Evolutionary conservation across 305 asterid species (phyloP).

Genomic region (Vinca major): DNA sequence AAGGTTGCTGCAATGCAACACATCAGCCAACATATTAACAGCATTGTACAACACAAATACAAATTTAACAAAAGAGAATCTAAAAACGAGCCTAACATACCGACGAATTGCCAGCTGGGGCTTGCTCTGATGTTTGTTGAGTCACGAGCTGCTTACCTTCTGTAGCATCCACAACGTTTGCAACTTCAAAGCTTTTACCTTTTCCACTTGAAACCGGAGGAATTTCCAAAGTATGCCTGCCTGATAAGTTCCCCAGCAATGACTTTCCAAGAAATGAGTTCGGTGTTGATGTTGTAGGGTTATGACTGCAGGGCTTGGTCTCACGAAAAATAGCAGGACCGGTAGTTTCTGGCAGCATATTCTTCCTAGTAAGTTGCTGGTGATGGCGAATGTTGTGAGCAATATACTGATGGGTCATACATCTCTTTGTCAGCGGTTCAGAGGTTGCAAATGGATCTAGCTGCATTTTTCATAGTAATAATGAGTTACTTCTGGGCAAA

Average conservation of each 20-base stretch:
- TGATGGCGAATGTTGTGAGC: conserved; percentile 41
- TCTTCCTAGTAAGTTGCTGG: conserved; percentile 32
- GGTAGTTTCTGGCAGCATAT: conserved; percentile 25
- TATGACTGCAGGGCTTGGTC: conserved; percentile 21
- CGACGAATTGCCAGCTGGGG: conserved; percentile 30
- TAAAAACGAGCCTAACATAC: conserved; percentile 23
- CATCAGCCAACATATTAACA: conserved; percentile 9
- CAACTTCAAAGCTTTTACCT: conserved; percentile 33
- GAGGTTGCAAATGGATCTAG: conserved; percentile 33
- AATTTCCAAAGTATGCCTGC: conserved; percentile 16
- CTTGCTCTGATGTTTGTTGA: conserved; percentile 35
- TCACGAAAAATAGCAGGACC: conserved; percentile 22
- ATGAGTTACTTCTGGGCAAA: not conserved
- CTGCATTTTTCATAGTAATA: conserved; percentile 24
- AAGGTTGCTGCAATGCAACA: conserved; percentile 26
- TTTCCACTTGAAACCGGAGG: conserved; percentile 18
- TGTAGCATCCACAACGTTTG: conserved; percentile 18
- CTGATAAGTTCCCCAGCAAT: conserved; percentile 20
- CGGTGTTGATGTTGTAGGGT: conserved; percentile 20
- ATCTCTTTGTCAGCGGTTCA: conserved; percentile 37
- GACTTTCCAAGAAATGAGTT: conserved; percentile 22
- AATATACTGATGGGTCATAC: conserved; percentile 42
- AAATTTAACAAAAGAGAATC: conserved; percentile 10
- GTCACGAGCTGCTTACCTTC: conserved; percentile 19
- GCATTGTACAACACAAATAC: not conserved